phyloP scores from a whole-genome alignment of 768 basidiomycete genomes.

The Rhodotorula kratochvilovae region DNA sequence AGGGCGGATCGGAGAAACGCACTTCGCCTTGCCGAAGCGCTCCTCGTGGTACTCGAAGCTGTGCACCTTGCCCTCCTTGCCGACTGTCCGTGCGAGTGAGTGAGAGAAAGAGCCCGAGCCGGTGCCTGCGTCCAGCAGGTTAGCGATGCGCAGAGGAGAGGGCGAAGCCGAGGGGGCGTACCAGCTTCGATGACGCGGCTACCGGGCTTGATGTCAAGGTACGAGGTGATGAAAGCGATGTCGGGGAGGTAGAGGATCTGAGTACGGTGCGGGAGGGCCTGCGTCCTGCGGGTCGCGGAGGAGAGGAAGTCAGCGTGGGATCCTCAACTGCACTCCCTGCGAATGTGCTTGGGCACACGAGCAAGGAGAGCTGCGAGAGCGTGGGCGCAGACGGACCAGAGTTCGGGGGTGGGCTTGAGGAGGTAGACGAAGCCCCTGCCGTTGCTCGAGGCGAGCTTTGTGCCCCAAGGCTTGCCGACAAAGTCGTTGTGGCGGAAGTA shows the following conservation, averaged over 20 bases:
- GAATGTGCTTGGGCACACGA: no score
- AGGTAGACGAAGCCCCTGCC: constrained; percentile 84
- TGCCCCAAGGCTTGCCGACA: constrained; percentile 83
- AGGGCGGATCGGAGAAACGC: constrained; percentile 10
- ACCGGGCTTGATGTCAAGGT: constrained; percentile 74
- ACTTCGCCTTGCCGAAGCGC: constrained; percentile 78
- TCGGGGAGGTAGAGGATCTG: constrained; percentile 97
- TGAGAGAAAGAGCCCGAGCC: constrained; percentile 91
- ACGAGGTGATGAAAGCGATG: constrained; percentile 84
- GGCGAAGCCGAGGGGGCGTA: constrained; percentile 45
- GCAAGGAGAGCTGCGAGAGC: no score
- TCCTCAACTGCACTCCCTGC: no score
- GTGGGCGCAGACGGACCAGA: constrained; percentile 56
- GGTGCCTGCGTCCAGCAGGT: constrained; percentile 57
- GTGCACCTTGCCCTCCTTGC: constrained; percentile 67
- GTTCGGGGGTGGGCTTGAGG: constrained; percentile 88
- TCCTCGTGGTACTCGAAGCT: constrained; percentile 93
- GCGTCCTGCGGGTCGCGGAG: constrained; percentile 57
- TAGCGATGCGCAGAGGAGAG: neutral
- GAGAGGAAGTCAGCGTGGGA: neutral
- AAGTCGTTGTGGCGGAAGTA: constrained; percentile 79
- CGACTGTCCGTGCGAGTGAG: constrained; percentile 76
- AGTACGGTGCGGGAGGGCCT: constrained; percentile 91
- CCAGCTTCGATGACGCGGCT: constrained; percentile 88
- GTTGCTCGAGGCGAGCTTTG: constrained; percentile 63